These are phyloP conservation scores for Globisporangium camurandrum DNA, from an alignment of 352 stramenopile genomes.

Conservation along the genomic window DNA sequence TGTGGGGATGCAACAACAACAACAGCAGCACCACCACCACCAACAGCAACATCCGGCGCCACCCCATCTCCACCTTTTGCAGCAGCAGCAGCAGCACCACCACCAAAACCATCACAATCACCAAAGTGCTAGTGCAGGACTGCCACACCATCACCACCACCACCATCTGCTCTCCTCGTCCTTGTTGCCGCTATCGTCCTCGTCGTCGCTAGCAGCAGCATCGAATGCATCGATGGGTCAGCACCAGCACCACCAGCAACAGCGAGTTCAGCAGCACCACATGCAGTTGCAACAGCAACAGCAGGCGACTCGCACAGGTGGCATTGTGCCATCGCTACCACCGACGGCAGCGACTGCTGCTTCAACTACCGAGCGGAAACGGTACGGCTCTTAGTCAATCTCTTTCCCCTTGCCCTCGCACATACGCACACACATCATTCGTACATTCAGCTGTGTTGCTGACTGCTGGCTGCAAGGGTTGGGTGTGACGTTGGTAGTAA, in stretches of 20 bases:
- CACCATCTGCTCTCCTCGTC: too few species aligned
- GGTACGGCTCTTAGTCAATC: constrained; percentile 4
- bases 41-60: constrained; percentile 8
- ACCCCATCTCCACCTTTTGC: not conserved
- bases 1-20: constrained; percentile 9
- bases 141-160: not conserved
- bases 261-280: not conserved
- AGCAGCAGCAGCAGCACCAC: constrained; percentile 11
- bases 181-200: not conserved
- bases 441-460: not conserved
- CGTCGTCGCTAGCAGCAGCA: not conserved
- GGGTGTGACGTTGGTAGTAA: not conserved
- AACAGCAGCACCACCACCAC: constrained; percentile 10
- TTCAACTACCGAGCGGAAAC: constrained; percentile 9
- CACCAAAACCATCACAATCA: constrained; percentile 2
- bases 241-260: not conserved
- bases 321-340: not conserved
- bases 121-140: not conserved
- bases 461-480: not conserved
- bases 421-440: too few species aligned
- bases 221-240: not conserved
- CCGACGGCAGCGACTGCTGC: too few species aligned
- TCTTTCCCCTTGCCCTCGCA: too few species aligned
- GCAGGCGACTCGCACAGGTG: constrained; percentile 4
- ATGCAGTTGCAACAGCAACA: constrained; percentile 1